These are phyloP conservation scores for Fusarium tupiense DNA, from an alignment of 2,329 filamentous ascomycete species.

Conservation along the genomic window DNA sequence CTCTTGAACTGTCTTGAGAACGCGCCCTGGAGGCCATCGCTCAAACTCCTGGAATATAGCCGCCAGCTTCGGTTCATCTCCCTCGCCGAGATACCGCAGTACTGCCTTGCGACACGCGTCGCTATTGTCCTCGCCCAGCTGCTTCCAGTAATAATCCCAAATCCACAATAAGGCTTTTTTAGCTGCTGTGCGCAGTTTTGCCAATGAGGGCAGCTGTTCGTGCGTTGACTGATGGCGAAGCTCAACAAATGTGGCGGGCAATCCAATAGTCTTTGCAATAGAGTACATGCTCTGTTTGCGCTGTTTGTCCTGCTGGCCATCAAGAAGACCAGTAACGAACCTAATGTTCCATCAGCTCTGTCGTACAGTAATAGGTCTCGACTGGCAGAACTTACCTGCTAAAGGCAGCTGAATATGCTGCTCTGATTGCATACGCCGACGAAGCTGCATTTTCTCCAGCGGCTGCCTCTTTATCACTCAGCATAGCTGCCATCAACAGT, in stretches of 20 bases:
- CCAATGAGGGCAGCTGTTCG: conserved; percentile 82
- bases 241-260: conserved; percentile 86
- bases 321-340: conserved; percentile 83
- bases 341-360: conserved; percentile 50
- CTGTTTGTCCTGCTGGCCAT: conserved; percentile 75
- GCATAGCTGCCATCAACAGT: conserved; percentile 73
- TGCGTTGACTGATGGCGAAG: conserved; percentile 90
- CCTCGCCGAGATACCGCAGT: conserved; percentile 51
- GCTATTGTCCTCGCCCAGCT: conserved; percentile 49
- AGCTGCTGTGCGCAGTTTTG: conserved; percentile 75
- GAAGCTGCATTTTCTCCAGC: conserved; percentile 49
- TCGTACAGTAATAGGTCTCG: background rate
- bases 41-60: conserved; percentile 45
- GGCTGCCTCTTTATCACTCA: conserved; percentile 65
- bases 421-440: conserved; percentile 68
- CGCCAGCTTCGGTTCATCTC: conserved; percentile 42
- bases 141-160: conserved; percentile 87
- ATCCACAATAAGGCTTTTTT: conserved; percentile 82
- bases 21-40: conserved; percentile 49
- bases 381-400: conserved; percentile 66
- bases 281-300: conserved; percentile 78
- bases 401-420: conserved; percentile 79
- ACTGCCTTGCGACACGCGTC: conserved; percentile 50
- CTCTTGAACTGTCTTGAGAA: conserved; percentile 52
- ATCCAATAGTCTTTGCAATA: conserved; percentile 72